phyloP scores from a whole-genome alignment of 2,329 filamentous ascomycete species.

The Gaeumannomyces tritici region DNA sequence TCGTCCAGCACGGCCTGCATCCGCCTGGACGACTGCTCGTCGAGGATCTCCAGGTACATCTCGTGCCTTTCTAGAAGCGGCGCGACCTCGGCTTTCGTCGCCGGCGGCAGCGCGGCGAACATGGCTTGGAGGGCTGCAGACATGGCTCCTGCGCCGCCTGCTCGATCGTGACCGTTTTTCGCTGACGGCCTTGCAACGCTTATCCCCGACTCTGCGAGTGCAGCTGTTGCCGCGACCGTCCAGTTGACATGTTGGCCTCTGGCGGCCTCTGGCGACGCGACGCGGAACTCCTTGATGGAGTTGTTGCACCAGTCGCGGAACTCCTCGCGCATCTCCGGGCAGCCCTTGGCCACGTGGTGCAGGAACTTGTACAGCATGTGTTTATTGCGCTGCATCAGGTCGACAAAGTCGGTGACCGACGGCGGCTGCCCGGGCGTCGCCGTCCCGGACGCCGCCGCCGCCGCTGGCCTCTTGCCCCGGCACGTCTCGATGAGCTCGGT shows the following conservation, averaged over 20 bases:
- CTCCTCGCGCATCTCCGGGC: constrained; percentile 52
- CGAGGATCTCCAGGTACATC: constrained; percentile 46
- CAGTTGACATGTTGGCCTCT: constrained; percentile 8
- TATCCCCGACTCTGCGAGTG: background rate
- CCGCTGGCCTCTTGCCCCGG: constrained; percentile 29
- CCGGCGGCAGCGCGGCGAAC: constrained; percentile 33
- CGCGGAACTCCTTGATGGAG: constrained; percentile 45
- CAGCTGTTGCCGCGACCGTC: background rate
- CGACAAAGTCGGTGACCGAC: constrained; percentile 63
- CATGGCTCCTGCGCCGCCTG: constrained; percentile 28
- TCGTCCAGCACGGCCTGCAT: constrained; percentile 47
- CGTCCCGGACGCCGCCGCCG: constrained; percentile 5
- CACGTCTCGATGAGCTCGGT: constrained; percentile 58
- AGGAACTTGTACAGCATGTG: constrained; percentile 58
- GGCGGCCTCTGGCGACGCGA: constrained; percentile 5
- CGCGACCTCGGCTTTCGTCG: constrained; percentile 35
- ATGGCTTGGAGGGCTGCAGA: constrained; percentile 28
- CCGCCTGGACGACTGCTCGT: constrained; percentile 40
- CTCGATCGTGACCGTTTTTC: background rate
- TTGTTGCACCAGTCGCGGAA: constrained; percentile 53
- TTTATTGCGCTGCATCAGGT: constrained; percentile 55
- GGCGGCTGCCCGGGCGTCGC: constrained; percentile 27
- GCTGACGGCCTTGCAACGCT: background rate
- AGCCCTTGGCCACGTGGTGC: constrained; percentile 59
- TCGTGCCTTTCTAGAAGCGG: constrained; percentile 49